Base-by-base conservation (phyloP, 2,329 filamentous ascomycete species). In the Aspergillus novoparasiticus region DNA sequence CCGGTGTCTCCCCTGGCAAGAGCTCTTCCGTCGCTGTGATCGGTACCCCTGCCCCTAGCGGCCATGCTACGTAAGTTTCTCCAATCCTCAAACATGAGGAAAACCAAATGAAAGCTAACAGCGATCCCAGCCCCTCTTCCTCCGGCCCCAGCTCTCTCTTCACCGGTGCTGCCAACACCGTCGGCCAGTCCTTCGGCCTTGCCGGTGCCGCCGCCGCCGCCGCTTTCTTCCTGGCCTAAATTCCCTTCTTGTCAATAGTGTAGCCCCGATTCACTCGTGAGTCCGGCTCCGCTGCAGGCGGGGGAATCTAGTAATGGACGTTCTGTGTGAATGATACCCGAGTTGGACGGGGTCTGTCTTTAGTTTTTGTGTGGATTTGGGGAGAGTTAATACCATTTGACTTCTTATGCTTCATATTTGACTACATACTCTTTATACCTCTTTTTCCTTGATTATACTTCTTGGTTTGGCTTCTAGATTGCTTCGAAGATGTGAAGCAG, bases 151-250 rank as follows among this genome's bases (percentile, higher is more conserved):
- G 26, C 39, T 45, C 70, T 50, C 51, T 68, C 55, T 73, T 66
- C 73, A 75, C 72, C 58, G 73, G 73, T 68, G 73, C 71, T 57
- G 73, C 71, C 61, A 73, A 58, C 72, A 56, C 70, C 61, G 50
- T 74, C 65, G 60, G 62, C 68, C 65, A 67, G 70, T 73, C 71
- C 59, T 72, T 75, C 66, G 64, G 65, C 59, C 68, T 74, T 64
- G 73, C 72, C 63, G 73, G 73, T 69, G 71, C 67, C 43, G 73
- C 73, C 58, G 73, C 72, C 59, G 68, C 67, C 36, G 71, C 72
- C 48, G 73, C 73, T 65, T 65, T 74, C 71, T 70, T 75, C 73
- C 57, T 75, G 63, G 73, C 73, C 66, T 75, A 75, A 67, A 73
- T 73, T 68, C 61, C 48, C 48, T 71, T 71, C 65, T 66, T 70